Conservation (phyloP, 2,329 filamentous ascomycete genomes). For the Clathrospora elynae region DNA sequence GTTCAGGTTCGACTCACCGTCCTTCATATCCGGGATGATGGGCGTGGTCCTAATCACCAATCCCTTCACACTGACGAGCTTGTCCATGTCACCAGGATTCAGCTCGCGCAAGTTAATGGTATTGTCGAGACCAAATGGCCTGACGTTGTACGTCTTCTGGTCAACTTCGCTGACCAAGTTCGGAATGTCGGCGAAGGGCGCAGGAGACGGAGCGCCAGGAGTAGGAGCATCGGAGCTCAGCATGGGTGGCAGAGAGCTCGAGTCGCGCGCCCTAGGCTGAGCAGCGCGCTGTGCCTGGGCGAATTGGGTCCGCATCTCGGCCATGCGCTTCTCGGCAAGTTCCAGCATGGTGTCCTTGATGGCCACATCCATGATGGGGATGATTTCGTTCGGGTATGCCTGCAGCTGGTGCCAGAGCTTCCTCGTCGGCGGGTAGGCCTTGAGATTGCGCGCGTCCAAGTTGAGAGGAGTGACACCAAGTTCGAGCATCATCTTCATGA, state of each 20-base stretch:
- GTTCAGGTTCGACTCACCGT: slow-evolving; percentile 53
- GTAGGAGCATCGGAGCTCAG: slow-evolving; percentile 77
- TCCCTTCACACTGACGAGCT: slow-evolving; percentile 91
- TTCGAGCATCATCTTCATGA: slow-evolving; percentile 88
- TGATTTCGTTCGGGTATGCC: slow-evolving; percentile 92
- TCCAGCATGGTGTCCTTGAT: slow-evolving; percentile 94
- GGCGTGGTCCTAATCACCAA: slow-evolving; percentile 94
- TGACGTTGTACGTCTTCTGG: slow-evolving; percentile 78
- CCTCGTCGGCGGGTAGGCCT: slow-evolving; percentile 86
- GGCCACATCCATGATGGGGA: slow-evolving; percentile 93
- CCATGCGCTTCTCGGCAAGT: slow-evolving; percentile 79
- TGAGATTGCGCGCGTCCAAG: slow-evolving; percentile 85
- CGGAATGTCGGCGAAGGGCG: slow-evolving; percentile 58
- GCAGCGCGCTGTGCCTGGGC: slow-evolving; percentile 62
- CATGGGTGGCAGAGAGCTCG: slow-evolving; percentile 75
- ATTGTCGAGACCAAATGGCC: slow-evolving; percentile 85
- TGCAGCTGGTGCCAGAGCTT: slow-evolving; percentile 97
- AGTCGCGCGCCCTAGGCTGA: slow-evolving; percentile 51
- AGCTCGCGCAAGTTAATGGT: slow-evolving; percentile 91
- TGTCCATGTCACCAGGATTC: slow-evolving; percentile 96
- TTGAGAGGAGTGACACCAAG: slow-evolving; percentile 85
- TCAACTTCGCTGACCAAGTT: slow-evolving; percentile 79
- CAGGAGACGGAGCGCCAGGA: slow-evolving; percentile 41
- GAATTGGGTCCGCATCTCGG: slow-evolving; percentile 63
- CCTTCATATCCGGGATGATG: slow-evolving; percentile 98